Evolutionary conservation across 306 rosid species (phyloP).

Genomic region (Inga laurina): DNA sequence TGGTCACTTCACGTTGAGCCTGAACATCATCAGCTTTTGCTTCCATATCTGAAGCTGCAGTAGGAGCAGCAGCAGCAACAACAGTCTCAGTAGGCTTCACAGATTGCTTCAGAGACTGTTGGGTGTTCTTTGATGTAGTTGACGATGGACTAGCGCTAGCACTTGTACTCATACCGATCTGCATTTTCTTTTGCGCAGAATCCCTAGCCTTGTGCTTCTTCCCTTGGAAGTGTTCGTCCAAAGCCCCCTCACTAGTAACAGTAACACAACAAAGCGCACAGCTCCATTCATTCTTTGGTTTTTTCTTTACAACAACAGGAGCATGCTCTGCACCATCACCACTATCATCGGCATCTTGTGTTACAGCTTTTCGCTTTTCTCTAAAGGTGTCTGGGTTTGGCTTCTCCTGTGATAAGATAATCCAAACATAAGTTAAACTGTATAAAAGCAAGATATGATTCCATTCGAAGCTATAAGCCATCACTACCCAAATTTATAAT

Average conservation of each 20-base stretch:
- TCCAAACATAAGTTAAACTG: slow-evolving; percentile 27
- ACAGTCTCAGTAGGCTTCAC: not conserved
- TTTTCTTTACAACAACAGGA: slow-evolving; percentile 40
- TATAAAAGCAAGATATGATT: not conserved
- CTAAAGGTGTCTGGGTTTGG: slow-evolving; percentile 39
- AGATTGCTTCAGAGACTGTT: slow-evolving; percentile 12
- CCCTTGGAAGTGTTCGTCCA: slow-evolving; percentile 58
- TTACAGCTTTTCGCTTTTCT: slow-evolving; percentile 49
- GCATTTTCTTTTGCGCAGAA: slow-evolving; percentile 33
- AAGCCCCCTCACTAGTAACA: slow-evolving; percentile 34
- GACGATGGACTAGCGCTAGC: not conserved
- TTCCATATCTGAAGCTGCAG: not conserved
- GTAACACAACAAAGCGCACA: slow-evolving; percentile 60
- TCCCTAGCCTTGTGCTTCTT: slow-evolving; percentile 70
- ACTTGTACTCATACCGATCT: slow-evolving; percentile 21
- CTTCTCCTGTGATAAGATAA: slow-evolving; percentile 57
- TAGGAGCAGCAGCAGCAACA: no score
- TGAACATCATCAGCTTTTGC: slow-evolving; percentile 10
- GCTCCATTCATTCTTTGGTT: slow-evolving; percentile 57
- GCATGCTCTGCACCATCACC: slow-evolving; percentile 4
- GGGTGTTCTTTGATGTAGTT: slow-evolving; percentile 10
- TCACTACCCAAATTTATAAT: not conserved
- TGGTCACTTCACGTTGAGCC: not conserved
- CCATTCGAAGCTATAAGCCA: not conserved
- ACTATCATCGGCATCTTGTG: not conserved